These are phyloP conservation scores for Eutrema heterophyllum DNA, from an alignment of 345 rosid genomes.

Conservation along the genomic window DNA sequence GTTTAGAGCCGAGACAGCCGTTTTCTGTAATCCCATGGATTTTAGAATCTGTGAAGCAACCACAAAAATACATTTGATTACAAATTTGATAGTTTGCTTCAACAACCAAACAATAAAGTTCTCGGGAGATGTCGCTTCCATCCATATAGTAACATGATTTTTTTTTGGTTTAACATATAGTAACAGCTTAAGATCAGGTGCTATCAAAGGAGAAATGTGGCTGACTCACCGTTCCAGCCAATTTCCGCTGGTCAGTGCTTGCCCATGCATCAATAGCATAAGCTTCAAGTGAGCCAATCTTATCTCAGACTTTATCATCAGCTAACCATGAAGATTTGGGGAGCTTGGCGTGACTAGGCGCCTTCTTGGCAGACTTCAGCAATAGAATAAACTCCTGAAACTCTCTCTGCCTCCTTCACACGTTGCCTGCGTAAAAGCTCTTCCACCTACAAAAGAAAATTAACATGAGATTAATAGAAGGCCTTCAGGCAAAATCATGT, in stretches of 20 bases:
- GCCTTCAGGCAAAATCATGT: background rate
- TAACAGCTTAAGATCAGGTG: background rate
- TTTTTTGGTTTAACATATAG: background rate
- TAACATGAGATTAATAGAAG: background rate
- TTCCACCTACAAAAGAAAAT: constrained; percentile 52
- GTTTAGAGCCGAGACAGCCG: constrained; percentile 67
- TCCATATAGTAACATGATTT: background rate
- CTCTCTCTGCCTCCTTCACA: constrained; percentile 73
- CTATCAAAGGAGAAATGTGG: background rate
- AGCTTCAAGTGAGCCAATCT: constrained; percentile 69
- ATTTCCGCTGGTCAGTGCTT: constrained; percentile 60
- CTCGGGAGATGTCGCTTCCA: background rate
- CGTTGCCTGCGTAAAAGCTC: constrained; percentile 62
- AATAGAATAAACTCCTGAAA: constrained; percentile 64
- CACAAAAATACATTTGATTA: background rate
- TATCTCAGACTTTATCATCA: constrained; percentile 52
- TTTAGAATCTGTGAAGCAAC: constrained; percentile 60
- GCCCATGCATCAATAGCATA: constrained; percentile 79
- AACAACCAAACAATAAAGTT: background rate
- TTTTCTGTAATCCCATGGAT: constrained; percentile 68
- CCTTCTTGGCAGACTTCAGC: constrained; percentile 63
- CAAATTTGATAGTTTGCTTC: background rate
- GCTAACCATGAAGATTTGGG: constrained; percentile 69
- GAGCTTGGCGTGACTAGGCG: constrained; percentile 64
- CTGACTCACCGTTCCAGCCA: constrained; percentile 68